Base-by-base conservation (phyloP, 371 early-diverging fungal genomes). In the Mortierella sp. region DNA sequence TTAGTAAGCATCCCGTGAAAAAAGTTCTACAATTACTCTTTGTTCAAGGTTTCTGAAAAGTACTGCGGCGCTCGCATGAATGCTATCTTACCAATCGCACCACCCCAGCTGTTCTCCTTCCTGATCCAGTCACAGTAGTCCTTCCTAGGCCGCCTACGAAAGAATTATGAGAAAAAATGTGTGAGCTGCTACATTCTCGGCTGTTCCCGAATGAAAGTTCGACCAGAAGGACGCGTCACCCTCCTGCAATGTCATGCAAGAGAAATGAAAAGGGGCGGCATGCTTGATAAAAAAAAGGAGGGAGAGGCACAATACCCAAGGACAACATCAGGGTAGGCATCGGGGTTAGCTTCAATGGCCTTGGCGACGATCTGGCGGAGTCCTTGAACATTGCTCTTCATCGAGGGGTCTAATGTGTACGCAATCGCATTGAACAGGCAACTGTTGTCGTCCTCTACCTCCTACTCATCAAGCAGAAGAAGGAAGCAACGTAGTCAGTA, bases 21-120 rank as follows among this genome's bases (percentile, higher is more conserved):
- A 21, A 3, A 0, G 5, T 37, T 14, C 31, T 19, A 21, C 9
- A 50, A 16, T 10, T 34, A 28, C 9, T 46, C 34, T 31, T 0
- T 11, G 5, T 26, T 21, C 54, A 78, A 76, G 43, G 67, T 76
- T 44, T 19, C 46, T 28, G 40, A 37, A 34, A 34, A 31, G 37
- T 26, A 34, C 71, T 75, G 70, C 75, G 51, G 14, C 69, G 11
- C 51, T 11, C 48, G 8, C 37, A 14, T 51, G 28, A 48, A 67
- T 19, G 16, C 2, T 53, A 14, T 50, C 75, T 77, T 90, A 91
- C 93, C 93, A 55, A 93, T 93, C 16, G 92, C 93, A 2, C 93
- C 93, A 71, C 93, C 93, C 93, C 93, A 93, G 37, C 91, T 88
- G 67, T 86, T 87, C 37, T 85, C 75, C 53, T 82, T 88, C 70